Evolutionary conservation across 2,329 filamentous ascomycete genomes (phyloP), one percentile per base, ranked within the genome.

Genomic region (Paraphoma chrysanthemicola): DNA sequence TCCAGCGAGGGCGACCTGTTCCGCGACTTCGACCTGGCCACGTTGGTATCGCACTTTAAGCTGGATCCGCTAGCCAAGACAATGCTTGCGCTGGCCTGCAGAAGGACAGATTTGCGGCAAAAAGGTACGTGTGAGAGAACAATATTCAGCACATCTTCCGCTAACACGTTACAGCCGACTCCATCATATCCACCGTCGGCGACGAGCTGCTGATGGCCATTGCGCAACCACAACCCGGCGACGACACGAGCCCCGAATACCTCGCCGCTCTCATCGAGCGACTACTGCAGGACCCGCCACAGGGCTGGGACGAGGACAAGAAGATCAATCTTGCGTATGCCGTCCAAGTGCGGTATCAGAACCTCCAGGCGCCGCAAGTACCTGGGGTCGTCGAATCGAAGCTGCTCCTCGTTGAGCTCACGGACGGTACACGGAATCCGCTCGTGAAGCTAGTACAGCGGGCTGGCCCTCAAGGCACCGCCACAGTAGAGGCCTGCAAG

Each of bases 31-130:
- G 94, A 99, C 74, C 85, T 99, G n/a, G 90, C 91, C 2, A 91
- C 90, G 1, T 98, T 99, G 74, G 89, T 98, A 83, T 91, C 96
- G 62, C 93, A 98, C 77, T 99, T 99, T 82, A 93, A 93, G 74
- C 84, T 97, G 51, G 93, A 97, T 79, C 88, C 92, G 9, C 78
- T 97, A 45, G 88, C 93, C 70, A 96, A 96, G 82, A 91, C 92
- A 41, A 86, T 96, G 59, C 84, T 99, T 62, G 92, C 92, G 48
- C 82, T 97, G 54, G 92, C 94, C 4, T 97, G 97, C 78, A 96
- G 86, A 41, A 92, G 91, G 68, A 80, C 88, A 55, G 93, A 97
- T 74, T 80, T 99, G 51, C 91, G 92, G 71, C 90, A 89, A 5
- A 98, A 97, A 87, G 94, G 94, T 96, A 78, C 71, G 80, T 47